Base-by-base conservation (phyloP, 352 stramenopile genomes). In the Blastocystis sp. region DNA sequence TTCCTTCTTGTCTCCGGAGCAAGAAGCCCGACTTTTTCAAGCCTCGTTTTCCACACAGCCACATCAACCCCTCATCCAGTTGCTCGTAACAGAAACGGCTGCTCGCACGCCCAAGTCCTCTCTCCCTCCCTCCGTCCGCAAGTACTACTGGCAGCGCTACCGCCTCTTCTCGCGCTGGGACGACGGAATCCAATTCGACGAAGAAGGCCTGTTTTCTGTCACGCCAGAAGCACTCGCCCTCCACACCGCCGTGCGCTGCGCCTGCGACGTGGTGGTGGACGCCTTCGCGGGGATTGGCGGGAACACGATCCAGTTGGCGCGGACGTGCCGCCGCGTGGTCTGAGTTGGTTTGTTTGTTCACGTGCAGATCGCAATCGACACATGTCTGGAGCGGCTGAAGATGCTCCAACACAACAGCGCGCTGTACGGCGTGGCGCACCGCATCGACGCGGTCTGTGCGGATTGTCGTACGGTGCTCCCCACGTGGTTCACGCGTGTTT, bases 121-220 rank as follows among this genome's bases (percentile, higher is more conserved):
- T 21, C 59, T 43, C n/a, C 34, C 57, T 9, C 70, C 59, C 17
- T 77, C 84, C 11, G 64, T 94, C 3, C 89, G 91, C 34, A 97
- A 97, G 89, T 98, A 97, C 91, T 97, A 94, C 91, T 89, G 92
- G 68, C 94, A 97, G 89, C 92, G 95, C 3, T 93, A 94, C 60
- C 87, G 90, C 59, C 91, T 96, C 40, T 98, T 97, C 81, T 94
- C 94, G 68, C 91, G 92, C 78, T 98, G 95, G 88, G 94, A 97
- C 76, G 90, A 95, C 64, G 94, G 94, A 11, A 95, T 97, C 28
- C 91, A 93, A 28, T 91, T 97, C n/a, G 95, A 98, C 89, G 91
- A 94, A 24, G 94, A 97, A 90, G 95, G 94, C 59, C 97, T 94
- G 94, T 98, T 95, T 91, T 96, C 93, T 76, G 93, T 98, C 3